A percentile compares a stretch with the other conserved stretches of the same genome.
These are phyloP conservation scores for Ustilago nuda DNA, from an alignment of 1,284 basidiomycete species.

Conservation along the genomic window DNA sequence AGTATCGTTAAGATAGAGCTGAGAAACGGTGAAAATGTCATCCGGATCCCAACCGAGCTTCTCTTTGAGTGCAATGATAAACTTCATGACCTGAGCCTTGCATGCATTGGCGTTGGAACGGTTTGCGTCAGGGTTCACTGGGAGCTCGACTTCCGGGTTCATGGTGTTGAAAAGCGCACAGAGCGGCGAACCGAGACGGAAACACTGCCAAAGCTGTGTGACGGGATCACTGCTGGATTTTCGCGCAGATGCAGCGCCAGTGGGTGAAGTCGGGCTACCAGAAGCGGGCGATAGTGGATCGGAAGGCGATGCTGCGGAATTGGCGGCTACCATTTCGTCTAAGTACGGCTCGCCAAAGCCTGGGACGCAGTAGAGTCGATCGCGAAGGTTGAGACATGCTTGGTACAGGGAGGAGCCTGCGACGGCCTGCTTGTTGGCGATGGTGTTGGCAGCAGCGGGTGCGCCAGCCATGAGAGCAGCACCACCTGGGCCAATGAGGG, in stretches of 20 bases:
- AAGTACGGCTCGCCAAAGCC: slow-evolving; percentile 67
- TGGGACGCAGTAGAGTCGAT: slow-evolving; percentile 70
- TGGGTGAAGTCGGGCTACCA: slow-evolving; percentile 33
- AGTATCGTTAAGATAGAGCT: slow-evolving; percentile 84
- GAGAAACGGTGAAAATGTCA: slow-evolving; percentile 76
- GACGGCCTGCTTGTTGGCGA: slow-evolving; percentile 61
- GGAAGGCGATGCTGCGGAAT: slow-evolving; percentile 29
- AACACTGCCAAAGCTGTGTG: slow-evolving; percentile 91
- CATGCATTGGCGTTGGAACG: slow-evolving; percentile 80
- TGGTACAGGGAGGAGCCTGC: slow-evolving; percentile 70
- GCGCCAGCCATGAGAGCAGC: slow-evolving; percentile 55
- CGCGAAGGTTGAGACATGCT: slow-evolving; percentile 68
- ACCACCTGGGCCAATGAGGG: slow-evolving; percentile 56
- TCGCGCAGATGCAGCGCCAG: slow-evolving; percentile 5
- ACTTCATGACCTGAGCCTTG: slow-evolving; percentile 73
- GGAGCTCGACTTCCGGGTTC: slow-evolving; percentile 74
- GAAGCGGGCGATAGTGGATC: slow-evolving; percentile 24
- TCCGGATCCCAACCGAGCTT: slow-evolving; percentile 71
- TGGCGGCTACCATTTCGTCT: slow-evolving; percentile 33
- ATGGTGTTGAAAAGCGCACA: slow-evolving; percentile 95
- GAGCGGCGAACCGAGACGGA: slow-evolving; percentile 90
- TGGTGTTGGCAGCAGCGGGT: slow-evolving; percentile 61
- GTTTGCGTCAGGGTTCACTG: slow-evolving; percentile 72
- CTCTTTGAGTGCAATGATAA: slow-evolving; percentile 73
- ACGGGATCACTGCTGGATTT: slow-evolving; percentile 73